phyloP scores from a whole-genome alignment of 345 rosid species.

The Carallia pectinifolia region DNA sequence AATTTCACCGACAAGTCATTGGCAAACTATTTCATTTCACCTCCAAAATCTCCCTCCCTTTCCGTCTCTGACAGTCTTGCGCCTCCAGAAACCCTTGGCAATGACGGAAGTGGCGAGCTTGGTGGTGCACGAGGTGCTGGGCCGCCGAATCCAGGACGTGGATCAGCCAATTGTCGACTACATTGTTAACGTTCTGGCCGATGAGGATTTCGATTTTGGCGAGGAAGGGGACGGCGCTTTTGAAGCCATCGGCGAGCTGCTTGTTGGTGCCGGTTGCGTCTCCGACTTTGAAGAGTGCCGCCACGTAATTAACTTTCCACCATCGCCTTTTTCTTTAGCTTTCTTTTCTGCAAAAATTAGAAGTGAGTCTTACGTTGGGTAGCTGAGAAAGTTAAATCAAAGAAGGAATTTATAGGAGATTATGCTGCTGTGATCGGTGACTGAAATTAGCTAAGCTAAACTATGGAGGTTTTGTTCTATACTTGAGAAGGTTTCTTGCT shows the following conservation, averaged over 20 bases:
- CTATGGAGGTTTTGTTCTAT: no score
- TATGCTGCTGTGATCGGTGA: no score
- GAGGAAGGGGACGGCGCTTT: constrained; percentile 87
- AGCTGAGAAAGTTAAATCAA: no score
- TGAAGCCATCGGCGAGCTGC: constrained; percentile 91
- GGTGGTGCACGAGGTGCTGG: constrained; percentile 83
- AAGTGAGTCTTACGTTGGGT: neutral
- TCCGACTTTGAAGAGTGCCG: constrained; percentile 77
- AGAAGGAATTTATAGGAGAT: no score
- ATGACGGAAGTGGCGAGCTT: constrained; percentile 93
- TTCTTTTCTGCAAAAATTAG: neutral
- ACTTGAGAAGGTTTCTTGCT: neutral
- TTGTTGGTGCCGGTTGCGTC: constrained; percentile 84
- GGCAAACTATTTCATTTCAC: no score
- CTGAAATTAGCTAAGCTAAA: no score
- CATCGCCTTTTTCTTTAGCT: neutral
- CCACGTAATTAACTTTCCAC: constrained; percentile 34
- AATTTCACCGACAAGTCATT: no score
- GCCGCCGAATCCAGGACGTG: constrained; percentile 64
- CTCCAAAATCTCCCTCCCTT: no score
- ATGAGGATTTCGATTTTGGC: constrained; percentile 96
- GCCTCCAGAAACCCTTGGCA: constrained; percentile 7
- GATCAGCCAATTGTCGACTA: constrained; percentile 92
- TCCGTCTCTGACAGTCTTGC: no score
- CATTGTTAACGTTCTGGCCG: constrained; percentile 96